These are phyloP conservation scores for Flagelloscypha sp. DNA, from an alignment of 768 basidiomycete genomes.

Conservation along the genomic window DNA sequence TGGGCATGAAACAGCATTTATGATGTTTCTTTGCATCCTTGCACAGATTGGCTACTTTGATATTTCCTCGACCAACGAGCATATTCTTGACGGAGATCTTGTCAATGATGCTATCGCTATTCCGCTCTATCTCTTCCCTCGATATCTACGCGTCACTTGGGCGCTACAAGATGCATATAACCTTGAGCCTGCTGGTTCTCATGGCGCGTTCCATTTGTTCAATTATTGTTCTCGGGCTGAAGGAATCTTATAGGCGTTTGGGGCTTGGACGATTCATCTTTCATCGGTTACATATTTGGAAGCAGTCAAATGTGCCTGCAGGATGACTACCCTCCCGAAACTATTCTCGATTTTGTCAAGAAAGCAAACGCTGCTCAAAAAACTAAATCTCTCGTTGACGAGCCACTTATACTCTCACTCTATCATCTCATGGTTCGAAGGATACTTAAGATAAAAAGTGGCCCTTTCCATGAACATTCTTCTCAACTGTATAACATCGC, in stretches of 20 bases:
- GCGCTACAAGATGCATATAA: conserved; percentile 80
- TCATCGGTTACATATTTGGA: conserved; percentile 86
- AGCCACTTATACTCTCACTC: too few relatives aligned
- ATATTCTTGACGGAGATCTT: conserved; percentile 31
- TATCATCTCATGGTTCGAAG: conserved; percentile 76
- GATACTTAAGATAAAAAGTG: conserved; percentile 72
- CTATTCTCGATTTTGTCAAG: too few relatives aligned
- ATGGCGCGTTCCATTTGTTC: too few relatives aligned
- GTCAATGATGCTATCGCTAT: conserved; percentile 20
- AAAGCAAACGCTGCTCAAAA: too few relatives aligned
- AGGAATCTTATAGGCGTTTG: too few relatives aligned
- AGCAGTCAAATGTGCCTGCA: conserved; percentile 83
- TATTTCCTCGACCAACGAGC: conserved; percentile 54
- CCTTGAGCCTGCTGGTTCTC: conserved; percentile 93
- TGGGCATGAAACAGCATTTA: conserved; percentile 90
- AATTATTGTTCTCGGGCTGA: too few relatives aligned
- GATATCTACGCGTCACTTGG: conserved; percentile 80
- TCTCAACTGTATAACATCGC: conserved; percentile 86
- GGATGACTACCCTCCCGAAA: too few relatives aligned
- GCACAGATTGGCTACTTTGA: conserved; percentile 60
- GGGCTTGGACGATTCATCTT: conserved; percentile 90
- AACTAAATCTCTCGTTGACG: too few relatives aligned
- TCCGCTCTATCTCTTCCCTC: conserved; percentile 56
- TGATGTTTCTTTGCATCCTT: conserved; percentile 65
- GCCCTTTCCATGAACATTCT: conserved; percentile 89